Conservation (phyloP, 768 basidiomycete species). For the Russula griseocarnosa region DNA sequence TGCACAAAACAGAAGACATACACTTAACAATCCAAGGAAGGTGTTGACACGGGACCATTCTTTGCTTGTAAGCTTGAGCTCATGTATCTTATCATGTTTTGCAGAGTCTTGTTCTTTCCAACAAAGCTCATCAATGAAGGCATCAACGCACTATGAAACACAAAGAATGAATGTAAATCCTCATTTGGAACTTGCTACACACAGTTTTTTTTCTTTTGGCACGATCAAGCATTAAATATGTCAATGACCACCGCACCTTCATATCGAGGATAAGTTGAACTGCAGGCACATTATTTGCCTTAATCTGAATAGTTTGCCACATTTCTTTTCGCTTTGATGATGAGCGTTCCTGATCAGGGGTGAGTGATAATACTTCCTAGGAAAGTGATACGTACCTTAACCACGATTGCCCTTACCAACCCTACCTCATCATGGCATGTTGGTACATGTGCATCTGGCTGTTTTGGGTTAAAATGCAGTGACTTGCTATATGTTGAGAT, state of each 20-base stretch:
- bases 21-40: too few relatives aligned
- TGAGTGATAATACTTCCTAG: too few relatives aligned
- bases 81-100: too few relatives aligned
- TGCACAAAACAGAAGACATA: too few relatives aligned
- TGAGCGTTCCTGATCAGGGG: not conserved
- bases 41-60: too few relatives aligned
- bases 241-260: slow-evolving; percentile 2
- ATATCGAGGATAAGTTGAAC: too few relatives aligned
- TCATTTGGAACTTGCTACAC: not conserved
- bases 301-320: too few relatives aligned
- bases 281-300: too few relatives aligned
- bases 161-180: not conserved
- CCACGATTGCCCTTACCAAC: not conserved
- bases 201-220: not conserved
- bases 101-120: too few relatives aligned
- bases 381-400: slow-evolving; percentile 32
- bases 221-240: not conserved
- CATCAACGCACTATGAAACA: not conserved
- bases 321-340: not conserved
- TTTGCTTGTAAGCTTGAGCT: too few relatives aligned
- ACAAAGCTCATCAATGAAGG: not conserved
- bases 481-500: too few relatives aligned
- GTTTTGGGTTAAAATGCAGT: too few relatives aligned
- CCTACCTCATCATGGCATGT: not conserved
- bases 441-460: not conserved